These are phyloP conservation scores for Exophiala sp. DNA, from an alignment of 2,329 filamentous ascomycete genomes.

Conservation along the genomic window DNA sequence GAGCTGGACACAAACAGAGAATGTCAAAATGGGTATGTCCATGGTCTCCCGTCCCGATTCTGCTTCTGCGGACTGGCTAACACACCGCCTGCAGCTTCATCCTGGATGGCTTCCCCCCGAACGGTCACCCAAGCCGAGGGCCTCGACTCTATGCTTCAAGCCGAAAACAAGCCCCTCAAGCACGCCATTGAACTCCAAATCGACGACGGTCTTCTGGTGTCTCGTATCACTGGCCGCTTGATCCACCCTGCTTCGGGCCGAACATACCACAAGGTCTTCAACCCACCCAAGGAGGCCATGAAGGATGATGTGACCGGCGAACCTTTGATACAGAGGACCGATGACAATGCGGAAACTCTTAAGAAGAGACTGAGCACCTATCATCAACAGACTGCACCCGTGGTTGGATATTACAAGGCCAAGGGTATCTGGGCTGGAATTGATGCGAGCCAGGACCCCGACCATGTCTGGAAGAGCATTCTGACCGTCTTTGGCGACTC, in stretches of 20 bases:
- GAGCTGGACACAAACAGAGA: constrained; percentile 91
- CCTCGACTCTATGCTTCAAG: constrained; percentile 82
- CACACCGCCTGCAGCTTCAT: constrained; percentile 67
- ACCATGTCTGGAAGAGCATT: constrained; percentile 90
- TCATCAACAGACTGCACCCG: constrained; percentile 86
- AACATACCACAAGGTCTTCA: constrained; percentile 98
- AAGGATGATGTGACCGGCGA: constrained; percentile 96
- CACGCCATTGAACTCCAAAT: constrained; percentile 97
- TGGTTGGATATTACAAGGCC: constrained; percentile 94
- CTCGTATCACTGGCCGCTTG: constrained; percentile 91
- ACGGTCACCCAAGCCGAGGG: constrained; percentile 93
- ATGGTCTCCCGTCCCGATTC: no score
- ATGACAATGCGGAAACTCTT: constrained; percentile 93
- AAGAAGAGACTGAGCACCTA: constrained; percentile 93
- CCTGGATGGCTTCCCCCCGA: constrained; percentile 94
- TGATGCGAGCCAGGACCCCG: constrained; percentile 92
- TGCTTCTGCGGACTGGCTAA: constrained; percentile 7
- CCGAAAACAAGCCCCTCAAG: constrained; percentile 75
- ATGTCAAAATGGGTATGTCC: constrained; percentile 90
- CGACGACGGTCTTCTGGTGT: constrained; percentile 85
- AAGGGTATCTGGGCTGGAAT: constrained; percentile 94
- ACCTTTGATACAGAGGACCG: constrained; percentile 88
- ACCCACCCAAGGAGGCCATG: constrained; percentile 90
- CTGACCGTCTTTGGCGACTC: constrained; percentile 73
- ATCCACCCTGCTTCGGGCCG: constrained; percentile 94